Base-by-base conservation (phyloP, 2,329 filamentous ascomycete genomes). In the Ophiostoma sp. region DNA sequence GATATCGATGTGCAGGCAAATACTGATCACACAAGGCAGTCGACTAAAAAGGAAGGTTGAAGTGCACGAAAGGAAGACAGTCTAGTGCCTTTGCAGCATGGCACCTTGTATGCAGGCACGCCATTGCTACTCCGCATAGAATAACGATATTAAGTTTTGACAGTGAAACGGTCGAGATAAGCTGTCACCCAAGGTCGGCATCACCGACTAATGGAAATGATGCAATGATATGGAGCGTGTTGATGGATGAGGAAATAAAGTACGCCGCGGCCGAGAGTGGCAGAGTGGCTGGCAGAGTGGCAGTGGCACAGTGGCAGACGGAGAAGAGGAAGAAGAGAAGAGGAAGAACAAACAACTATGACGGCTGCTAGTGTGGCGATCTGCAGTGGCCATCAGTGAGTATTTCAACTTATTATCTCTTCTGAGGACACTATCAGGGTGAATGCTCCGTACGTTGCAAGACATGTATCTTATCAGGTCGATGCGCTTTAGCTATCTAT, bases 171-270 rank as follows among this genome's bases (percentile, higher is more conserved):
- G 49, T 55, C 49, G 27, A 55, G 49, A 55, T 55, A 55, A 55
- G 49, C n/a, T 55, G 49, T 4, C 49, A 55, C 8, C 49, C 18
- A 55, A 55, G 18, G 49, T 27, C 49, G 49, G 49, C 49, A 55
- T 55, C 49, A 14, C 49, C 49, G 49, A 55, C 49, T 55, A 1
- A 55, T 27, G 27, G 49, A 55, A 18, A 27, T 7, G 0, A 47
- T 47, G n/a, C 4, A n/a, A 18, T 49, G 49, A 27, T n/a, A 55
- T 55, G 49, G 12, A 27, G 12, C 14, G 49, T 27, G 49, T 27
- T n/a, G 49, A 36, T 55, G 49, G 27, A 55, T 55, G 49, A 55
- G 49, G 49, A 55, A 55, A 55, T 55, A 55, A 55, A 55, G 49
- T 36, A 55, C 49, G 49, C 49, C 49, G 49, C 27, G 14, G 49